phyloP scores from a whole-genome alignment of 495 filamentous ascomycete species.

The Aspergillus coremiiformis region DNA sequence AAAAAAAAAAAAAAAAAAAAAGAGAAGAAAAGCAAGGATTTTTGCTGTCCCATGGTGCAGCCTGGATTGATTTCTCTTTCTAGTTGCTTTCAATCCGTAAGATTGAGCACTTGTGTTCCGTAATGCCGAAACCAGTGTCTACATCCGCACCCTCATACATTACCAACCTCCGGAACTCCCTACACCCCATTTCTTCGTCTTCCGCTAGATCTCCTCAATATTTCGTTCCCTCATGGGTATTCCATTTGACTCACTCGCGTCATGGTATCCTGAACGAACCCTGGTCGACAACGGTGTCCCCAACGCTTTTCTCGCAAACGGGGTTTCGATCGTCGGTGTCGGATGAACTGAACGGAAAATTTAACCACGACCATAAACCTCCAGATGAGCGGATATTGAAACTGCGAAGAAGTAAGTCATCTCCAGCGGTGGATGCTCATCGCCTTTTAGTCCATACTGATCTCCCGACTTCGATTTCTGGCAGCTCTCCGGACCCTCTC shows the following conservation, averaged over 20 bases:
- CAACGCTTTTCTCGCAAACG: slow-evolving; percentile 20
- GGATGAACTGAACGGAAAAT: slow-evolving; percentile 11
- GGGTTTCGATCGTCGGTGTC: slow-evolving; percentile 6
- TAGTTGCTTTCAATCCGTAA: not conserved
- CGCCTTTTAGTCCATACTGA: not conserved
- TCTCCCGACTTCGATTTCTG: not conserved
- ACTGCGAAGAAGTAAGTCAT: slow-evolving; percentile 73
- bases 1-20: no score
- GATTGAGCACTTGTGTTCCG: slow-evolving; percentile 6
- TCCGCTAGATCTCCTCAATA: slow-evolving; percentile 8
- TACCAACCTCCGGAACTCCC: not conserved
- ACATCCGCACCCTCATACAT: slow-evolving; percentile 9
- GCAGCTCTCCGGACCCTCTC: slow-evolving; percentile 80
- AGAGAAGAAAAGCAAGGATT: no score
- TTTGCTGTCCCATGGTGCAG: not conserved
- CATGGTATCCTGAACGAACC: slow-evolving; percentile 27
- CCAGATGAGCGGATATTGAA: slow-evolving; percentile 78
- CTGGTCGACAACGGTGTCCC: slow-evolving; percentile 20
- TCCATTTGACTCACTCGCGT: slow-evolving; percentile 25
- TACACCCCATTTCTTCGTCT: not conserved
- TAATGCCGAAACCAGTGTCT: slow-evolving; percentile 32
- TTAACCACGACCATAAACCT: slow-evolving; percentile 33
- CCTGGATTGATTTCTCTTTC: not conserved
- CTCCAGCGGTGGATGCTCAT: not conserved
- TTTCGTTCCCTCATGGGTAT: slow-evolving; percentile 24